Evolutionary conservation across 352 stramenopile species (phyloP).

Genomic region (Pythium brachiatum): DNA sequence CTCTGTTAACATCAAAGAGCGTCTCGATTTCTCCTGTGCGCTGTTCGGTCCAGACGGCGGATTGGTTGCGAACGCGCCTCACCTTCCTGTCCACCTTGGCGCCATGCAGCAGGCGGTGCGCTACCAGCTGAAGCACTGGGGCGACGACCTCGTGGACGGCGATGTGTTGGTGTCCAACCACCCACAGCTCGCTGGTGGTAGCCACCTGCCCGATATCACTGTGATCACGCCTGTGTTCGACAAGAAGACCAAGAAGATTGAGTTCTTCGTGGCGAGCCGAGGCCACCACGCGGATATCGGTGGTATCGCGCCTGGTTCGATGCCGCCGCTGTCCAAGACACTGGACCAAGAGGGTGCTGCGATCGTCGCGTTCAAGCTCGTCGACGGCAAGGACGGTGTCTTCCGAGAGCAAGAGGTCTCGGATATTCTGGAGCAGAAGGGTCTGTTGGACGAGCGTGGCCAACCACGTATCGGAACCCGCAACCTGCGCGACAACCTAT

Average conservation of each 20-base stretch:
- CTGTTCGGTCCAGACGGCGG: constrained; percentile 97
- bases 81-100: constrained; percentile 98
- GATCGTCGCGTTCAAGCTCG: constrained; percentile 99
- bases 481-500: constrained; percentile 97
- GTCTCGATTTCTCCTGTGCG: constrained; percentile 98
- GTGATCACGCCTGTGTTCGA: constrained; percentile 99
- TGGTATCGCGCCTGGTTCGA: constrained; percentile 94
- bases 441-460: constrained; percentile 71
- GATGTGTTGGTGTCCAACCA: constrained; percentile 99
- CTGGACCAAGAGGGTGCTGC: constrained; percentile 97
- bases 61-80: constrained; percentile 99
- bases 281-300: constrained; percentile 99
- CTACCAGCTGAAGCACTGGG: constrained; percentile 92
- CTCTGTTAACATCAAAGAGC: constrained; percentile 99
- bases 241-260: constrained; percentile 83
- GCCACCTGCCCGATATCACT: constrained; percentile 98
- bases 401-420: constrained; percentile 97
- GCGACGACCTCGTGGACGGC: constrained; percentile 91
- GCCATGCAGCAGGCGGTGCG: constrained; percentile 98
- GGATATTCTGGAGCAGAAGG: constrained; percentile 93
- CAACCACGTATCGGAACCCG: constrained; percentile 90
- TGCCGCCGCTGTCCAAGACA: constrained; percentile 95
- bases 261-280: constrained; percentile 98
- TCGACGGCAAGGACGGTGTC: constrained; percentile 89
- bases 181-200: constrained; percentile 96